A percentile compares a stretch with the other conserved stretches of the same genome.
phyloP scores from a whole-genome alignment of 2,329 filamentous ascomycete species.

The Conoideocrella luteorostrata region DNA sequence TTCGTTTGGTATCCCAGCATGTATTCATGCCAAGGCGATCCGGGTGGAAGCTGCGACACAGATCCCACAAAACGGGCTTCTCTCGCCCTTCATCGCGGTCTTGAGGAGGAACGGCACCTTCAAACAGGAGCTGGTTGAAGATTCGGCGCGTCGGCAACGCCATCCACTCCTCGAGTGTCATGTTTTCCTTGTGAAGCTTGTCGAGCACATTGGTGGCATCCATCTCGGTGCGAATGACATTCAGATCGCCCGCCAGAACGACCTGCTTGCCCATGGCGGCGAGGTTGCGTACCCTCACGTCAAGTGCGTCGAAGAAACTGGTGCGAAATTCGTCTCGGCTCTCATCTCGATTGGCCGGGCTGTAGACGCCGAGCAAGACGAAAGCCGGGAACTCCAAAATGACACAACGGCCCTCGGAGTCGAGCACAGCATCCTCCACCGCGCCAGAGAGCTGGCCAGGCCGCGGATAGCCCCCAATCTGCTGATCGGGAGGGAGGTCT shows the following conservation, averaged over 20 bases:
- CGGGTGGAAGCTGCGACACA: conserved; percentile 76
- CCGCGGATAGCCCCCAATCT: conserved; percentile 84
- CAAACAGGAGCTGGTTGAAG: conserved; percentile 79
- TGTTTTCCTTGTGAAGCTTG: conserved; percentile 60
- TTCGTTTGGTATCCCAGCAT: conserved; percentile 92
- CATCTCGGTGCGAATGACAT: conserved; percentile 62
- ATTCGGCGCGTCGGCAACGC: conserved; percentile 65
- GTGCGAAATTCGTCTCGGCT: conserved; percentile 75
- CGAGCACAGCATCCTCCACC: conserved; percentile 66
- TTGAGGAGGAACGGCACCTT: conserved; percentile 60
- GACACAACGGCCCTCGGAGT: conserved; percentile 87
- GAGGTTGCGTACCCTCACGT: conserved; percentile 80
- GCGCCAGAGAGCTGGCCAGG: conserved; percentile 56
- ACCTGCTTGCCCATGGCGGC: conserved; percentile 75
- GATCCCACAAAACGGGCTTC: conserved; percentile 69
- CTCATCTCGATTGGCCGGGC: conserved; percentile 83
- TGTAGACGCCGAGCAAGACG: conserved; percentile 87
- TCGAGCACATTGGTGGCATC: conserved; percentile 74
- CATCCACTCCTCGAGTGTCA: conserved; percentile 66
- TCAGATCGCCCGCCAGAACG: conserved; percentile 80
- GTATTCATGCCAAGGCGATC: conserved; percentile 84
- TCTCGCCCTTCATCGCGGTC: conserved; percentile 64
- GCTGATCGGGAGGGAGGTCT: conserved; percentile 64
- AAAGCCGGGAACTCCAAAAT: conserved; percentile 92
- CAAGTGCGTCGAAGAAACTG: conserved; percentile 72